phyloP scores from a whole-genome alignment of 2,329 filamentous ascomycete species.

The Fragosphaeria purpurea region DNA sequence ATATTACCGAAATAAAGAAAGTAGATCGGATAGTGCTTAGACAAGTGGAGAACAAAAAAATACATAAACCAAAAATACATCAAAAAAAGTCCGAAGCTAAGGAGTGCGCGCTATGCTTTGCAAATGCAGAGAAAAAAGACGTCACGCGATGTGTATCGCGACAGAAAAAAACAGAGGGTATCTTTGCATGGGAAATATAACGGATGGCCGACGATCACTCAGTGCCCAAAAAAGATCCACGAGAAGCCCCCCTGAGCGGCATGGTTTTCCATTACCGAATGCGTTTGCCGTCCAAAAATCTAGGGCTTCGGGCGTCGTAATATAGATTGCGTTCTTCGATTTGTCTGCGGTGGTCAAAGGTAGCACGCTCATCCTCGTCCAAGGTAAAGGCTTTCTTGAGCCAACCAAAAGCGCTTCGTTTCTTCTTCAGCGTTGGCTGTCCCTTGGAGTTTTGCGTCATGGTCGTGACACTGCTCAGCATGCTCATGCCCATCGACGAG shows the following conservation, averaged over 20 bases:
- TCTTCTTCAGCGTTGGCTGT: constrained; percentile 46
- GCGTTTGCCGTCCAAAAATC: constrained; percentile 47
- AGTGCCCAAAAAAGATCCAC: too few species aligned
- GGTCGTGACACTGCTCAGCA: constrained; percentile 44
- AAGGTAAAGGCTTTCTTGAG: constrained; percentile 57
- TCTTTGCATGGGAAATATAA: not conserved
- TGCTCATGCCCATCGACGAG: constrained; percentile 47
- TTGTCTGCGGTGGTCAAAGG: constrained; percentile 46
- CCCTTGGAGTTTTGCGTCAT: constrained; percentile 31
- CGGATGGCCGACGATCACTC: too few species aligned
- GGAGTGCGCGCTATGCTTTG: constrained; percentile 11
- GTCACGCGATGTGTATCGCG: not conserved
- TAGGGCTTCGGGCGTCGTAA: constrained; percentile 39
- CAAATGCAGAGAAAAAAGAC: constrained; percentile 1
- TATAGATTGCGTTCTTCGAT: constrained; percentile 36
- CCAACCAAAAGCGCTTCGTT: constrained; percentile 58
- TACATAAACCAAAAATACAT: not conserved
- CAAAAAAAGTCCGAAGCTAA: too few species aligned
- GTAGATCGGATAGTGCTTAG: not conserved
- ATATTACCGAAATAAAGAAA: not conserved
- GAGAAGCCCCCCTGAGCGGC: not conserved
- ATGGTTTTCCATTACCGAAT: constrained; percentile 17
- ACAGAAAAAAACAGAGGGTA: constrained; percentile 1
- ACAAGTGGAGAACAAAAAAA: not conserved
- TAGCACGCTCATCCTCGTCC: constrained; percentile 51